phyloP scores from a whole-genome alignment of 1,139 yeast genomes.

The Debaryomyces coudertii region DNA sequence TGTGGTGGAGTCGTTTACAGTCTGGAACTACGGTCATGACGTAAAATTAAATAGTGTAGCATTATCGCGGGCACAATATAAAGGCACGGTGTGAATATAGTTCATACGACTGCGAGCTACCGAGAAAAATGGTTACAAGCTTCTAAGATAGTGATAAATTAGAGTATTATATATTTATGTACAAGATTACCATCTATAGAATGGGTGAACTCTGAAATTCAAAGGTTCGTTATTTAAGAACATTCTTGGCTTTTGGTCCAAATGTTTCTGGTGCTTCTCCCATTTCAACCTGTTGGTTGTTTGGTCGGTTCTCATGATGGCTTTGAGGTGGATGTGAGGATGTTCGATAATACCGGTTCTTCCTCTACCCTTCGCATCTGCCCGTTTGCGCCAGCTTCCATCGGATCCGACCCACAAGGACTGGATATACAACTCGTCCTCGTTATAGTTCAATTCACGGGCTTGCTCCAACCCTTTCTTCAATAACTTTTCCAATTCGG shows the following conservation, averaged over 20 bases:
- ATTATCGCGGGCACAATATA: slow-evolving; percentile 2
- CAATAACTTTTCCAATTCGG: slow-evolving; percentile 77
- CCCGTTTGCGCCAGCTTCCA: slow-evolving; percentile 69
- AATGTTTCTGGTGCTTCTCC: slow-evolving; percentile 53
- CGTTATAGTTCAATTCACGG: slow-evolving; percentile 56
- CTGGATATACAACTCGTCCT: slow-evolving; percentile 68
- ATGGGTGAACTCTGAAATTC: slow-evolving; percentile 46
- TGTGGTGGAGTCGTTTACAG: not conserved
- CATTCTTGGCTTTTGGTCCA: slow-evolving; percentile 48
- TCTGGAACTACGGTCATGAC: slow-evolving; percentile 2
- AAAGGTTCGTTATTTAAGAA: slow-evolving; percentile 49
- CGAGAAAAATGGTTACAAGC: not conserved
- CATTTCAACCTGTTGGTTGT: slow-evolving; percentile 63
- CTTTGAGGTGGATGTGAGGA: slow-evolving; percentile 79
- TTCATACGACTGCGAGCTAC: not conserved
- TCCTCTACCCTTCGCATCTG: slow-evolving; percentile 92
- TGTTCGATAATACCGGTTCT: slow-evolving; percentile 79
- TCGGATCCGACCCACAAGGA: slow-evolving; percentile 94
- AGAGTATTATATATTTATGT: slow-evolving; percentile 12
- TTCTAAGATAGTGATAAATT: not conserved
- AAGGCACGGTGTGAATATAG: slow-evolving; percentile 1
- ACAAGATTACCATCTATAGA: slow-evolving; percentile 44
- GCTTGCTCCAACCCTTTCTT: slow-evolving; percentile 76
- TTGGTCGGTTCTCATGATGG: slow-evolving; percentile 67
- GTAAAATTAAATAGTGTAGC: not conserved